Base-by-base conservation (phyloP, 495 filamentous ascomycete species). In the Tuber calosporum region DNA sequence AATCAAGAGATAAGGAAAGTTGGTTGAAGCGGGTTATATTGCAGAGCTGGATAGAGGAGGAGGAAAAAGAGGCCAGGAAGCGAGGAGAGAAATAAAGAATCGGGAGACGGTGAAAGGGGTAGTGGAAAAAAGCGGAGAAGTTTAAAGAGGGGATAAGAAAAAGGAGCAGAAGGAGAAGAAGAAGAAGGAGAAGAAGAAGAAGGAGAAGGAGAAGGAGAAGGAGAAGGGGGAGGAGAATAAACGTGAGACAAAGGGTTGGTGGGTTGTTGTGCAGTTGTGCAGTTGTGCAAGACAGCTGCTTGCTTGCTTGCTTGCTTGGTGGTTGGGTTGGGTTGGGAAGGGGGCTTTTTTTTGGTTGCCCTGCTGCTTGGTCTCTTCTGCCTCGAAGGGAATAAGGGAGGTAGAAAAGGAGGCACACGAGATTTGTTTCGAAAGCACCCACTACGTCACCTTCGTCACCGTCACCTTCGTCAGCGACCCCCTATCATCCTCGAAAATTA, bases 381-480 rank as follows among this genome's bases (percentile, higher is more conserved):
- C 53, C 53, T 30, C 53, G n/a, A 62, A 62, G 53, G n/a, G 53
- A 62, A 62, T 13, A 30, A 62, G 26, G 53, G 53, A 30, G 26
- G 53, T 13, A 53, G 75, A 77, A 78, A 78, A 78, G 76, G 76
- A 78, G 76, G 76, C 76, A 73, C 76, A 77, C 74, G 75, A 77
- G 77, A 74, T 72, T 67, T 77, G 74, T 77, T 69, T 77, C 75
- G 75, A 70, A 70, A 77, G 74, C 72, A 70, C 70, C 74, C 68
- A 77, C 76, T 78, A 78, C 76, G 76, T 77, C 76, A 78, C 75
- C 70, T 69, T 77, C 75, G 75, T 79, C 75, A 77, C 70, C 40
- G 70, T 39, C 69, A 67, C 74, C 69, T 58, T 30, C 53, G 53
- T 58, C 53, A 58, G 53, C 53, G 53, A 58, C 76, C 73, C 77